Evolutionary conservation across 495 filamentous ascomycete genomes (phyloP), one percentile per base, ranked within the genome.

Genomic region (Hypoxylon rickii): DNA sequence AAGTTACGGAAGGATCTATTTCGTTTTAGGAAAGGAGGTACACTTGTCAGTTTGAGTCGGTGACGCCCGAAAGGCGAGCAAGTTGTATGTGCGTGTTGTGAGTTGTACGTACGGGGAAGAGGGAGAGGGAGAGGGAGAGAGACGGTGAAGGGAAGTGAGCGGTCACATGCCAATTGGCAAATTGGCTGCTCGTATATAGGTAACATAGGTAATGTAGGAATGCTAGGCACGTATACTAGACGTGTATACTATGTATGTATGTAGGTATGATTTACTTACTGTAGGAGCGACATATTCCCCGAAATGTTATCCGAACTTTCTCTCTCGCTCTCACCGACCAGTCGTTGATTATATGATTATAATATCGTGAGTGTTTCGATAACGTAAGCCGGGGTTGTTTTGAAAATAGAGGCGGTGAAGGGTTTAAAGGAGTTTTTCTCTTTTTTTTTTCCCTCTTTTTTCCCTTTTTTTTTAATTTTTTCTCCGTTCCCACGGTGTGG

Each of bases 1-100:
- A 79, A 70, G 46, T 68, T 69, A 36, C 56, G 68, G 58, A 73
- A 78, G 11, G 65, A 52, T 57, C 60, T 72, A 18, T 55, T 41
- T 52, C n/a, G n/a, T n/a, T 42, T 32, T 48, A 43, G 45, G 33
- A 34, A 41, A 26, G 44, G 36, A 1, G 21, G 12, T 36, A 51
- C 32, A n/a, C 12, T 34, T 6, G 32, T 34, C 12, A 18, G 36
- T 44, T 29, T 34, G 8, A 49, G 58, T 61, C 52, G 58, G 58
- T 61, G 52, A 61, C 46, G 57, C 57, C 57, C 50, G 50, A 61
- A 38, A 41, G 37, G 44, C 36, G 54, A n/a, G n/a, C n/a, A n/a
- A n/a, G n/a, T n/a, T n/a, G n/a, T n/a, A n/a, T n/a, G n/a, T n/a
- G n/a, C n/a, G n/a, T n/a, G n/a, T n/a, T n/a, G n/a, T n/a, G n/a